A percentile compares a stretch with the other conserved stretches of the same genome.
Conservation (phyloP, 768 basidiomycete genomes). For the Lactarius hatsudake region DNA sequence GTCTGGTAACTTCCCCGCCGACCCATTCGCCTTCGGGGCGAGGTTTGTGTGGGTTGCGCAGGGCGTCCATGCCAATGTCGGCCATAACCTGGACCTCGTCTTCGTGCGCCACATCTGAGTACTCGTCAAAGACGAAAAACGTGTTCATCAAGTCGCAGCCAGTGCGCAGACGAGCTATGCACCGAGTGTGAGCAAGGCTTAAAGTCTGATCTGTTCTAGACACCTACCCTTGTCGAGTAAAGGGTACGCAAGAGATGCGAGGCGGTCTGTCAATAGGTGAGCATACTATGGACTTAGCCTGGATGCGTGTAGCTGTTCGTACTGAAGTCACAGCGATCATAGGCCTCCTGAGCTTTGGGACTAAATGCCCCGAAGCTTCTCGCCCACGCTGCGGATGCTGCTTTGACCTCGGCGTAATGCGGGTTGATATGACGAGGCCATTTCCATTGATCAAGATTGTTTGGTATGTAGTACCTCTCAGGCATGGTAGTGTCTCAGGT, state of each 20-base stretch:
- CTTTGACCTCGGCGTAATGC: slow-evolving; percentile 28
- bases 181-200: not conserved
- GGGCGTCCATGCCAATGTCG: slow-evolving; percentile 30
- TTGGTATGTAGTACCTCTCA: slow-evolving; percentile 21
- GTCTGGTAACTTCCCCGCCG: slow-evolving; percentile 28
- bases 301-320: not conserved
- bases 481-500: slow-evolving; percentile 8
- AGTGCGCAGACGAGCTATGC: slow-evolving; percentile 24
- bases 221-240: slow-evolving; percentile 22
- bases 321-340: slow-evolving; percentile 32
- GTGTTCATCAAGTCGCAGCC: slow-evolving; percentile 33
- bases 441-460: slow-evolving; percentile 28
- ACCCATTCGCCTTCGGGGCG: slow-evolving; percentile 28
- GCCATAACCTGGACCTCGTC: slow-evolving; percentile 25
- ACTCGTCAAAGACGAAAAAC: slow-evolving; percentile 32
- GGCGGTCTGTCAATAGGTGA: slow-evolving; percentile 22
- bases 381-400: slow-evolving; percentile 28
- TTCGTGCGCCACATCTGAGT: slow-evolving; percentile 28
- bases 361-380: slow-evolving; percentile 30
- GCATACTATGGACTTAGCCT: not conserved
- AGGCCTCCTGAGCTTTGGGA: slow-evolving; percentile 28
- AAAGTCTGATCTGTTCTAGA: not conserved
- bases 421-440: slow-evolving; percentile 31
- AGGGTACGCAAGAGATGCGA: slow-evolving; percentile 32
- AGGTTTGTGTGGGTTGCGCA: slow-evolving; percentile 28